Evolutionary conservation across 768 basidiomycete species (phyloP).

Genomic region (Kwoniella pini): DNA sequence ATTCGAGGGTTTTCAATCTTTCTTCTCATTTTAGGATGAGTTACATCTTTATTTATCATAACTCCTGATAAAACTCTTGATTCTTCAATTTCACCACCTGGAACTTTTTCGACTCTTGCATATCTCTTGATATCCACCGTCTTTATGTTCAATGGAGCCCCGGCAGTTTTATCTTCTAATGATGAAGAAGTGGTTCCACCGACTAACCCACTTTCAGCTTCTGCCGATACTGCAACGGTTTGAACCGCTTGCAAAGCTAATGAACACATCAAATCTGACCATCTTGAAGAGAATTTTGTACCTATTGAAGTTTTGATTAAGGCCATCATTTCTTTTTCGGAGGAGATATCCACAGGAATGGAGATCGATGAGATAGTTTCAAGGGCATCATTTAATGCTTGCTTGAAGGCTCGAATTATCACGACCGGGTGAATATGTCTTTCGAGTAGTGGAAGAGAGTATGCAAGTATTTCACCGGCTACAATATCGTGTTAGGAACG

Average conservation of each 20-base stretch:
- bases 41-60: conserved; percentile 98
- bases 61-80: conserved; percentile 83
- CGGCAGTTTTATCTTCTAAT: conserved; percentile 17
- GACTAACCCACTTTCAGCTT: conserved; percentile 58
- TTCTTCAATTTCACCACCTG: conserved; percentile 96
- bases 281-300: conserved; percentile 93
- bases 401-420: conserved; percentile 97
- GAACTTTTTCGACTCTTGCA: conserved; percentile 94
- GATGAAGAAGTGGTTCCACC: conserved; percentile 10
- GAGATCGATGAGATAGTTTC: conserved; percentile 85
- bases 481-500: too few species aligned
- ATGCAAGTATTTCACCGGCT: conserved; percentile 97
- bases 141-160: conserved; percentile 58
- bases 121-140: conserved; percentile 98
- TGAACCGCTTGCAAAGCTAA: conserved; percentile 91
- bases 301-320: conserved; percentile 99
- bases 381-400: conserved; percentile 87
- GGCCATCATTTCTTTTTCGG: conserved; percentile 88
- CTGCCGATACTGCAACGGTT: conserved; percentile 70
- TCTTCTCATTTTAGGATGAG: conserved; percentile 93
- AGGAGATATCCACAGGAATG: conserved; percentile 78
- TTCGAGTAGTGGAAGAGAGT: conserved; percentile 87
- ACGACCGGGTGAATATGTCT: conserved; percentile 98
- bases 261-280: conserved; percentile 96
- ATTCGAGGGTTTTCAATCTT: conserved; percentile 87